Evolutionary conservation across 2,329 filamentous ascomycete genomes (phyloP).

Genomic region (Claviceps fusiformis): DNA sequence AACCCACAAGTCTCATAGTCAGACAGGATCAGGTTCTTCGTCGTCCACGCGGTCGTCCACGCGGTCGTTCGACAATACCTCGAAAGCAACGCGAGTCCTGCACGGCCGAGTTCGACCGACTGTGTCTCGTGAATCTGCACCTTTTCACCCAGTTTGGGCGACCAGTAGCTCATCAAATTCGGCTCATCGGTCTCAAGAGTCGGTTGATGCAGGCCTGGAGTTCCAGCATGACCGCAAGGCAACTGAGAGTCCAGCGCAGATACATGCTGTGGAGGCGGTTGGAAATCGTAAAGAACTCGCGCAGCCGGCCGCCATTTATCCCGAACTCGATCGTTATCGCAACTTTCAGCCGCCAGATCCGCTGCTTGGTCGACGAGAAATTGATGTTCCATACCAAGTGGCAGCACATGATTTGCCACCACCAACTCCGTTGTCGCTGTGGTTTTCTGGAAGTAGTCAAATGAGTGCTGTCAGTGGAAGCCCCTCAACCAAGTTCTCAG

Average conservation of each 20-base stretch:
- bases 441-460: conserved; percentile 46
- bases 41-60: conserved; percentile 21
- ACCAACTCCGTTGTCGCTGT: conserved; percentile 39
- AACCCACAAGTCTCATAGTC: conserved; percentile 17
- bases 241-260: conserved; percentile 30
- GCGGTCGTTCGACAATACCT: conserved; percentile 19
- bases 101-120: background rate
- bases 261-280: conserved; percentile 26
- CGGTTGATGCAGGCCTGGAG: conserved; percentile 20
- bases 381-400: conserved; percentile 40
- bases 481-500: conserved; percentile 63
- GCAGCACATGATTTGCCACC: conserved; percentile 54
- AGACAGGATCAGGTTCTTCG: conserved; percentile 20
- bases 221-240: conserved; percentile 27
- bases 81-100: conserved; percentile 18
- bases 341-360: conserved; percentile 26
- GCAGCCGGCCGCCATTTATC: conserved; percentile 36
- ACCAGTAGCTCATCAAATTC: conserved; percentile 26
- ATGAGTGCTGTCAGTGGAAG: conserved; percentile 51
- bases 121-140: conserved; percentile 25
- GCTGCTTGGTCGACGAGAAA: conserved; percentile 19
- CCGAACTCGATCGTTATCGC: conserved; percentile 49
- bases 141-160: conserved; percentile 20
- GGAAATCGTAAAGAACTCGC: conserved; percentile 25
- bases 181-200: conserved; percentile 21